Conservation (phyloP, 75 land plant genomes). For the Chamaecyparis obtusa region DNA sequence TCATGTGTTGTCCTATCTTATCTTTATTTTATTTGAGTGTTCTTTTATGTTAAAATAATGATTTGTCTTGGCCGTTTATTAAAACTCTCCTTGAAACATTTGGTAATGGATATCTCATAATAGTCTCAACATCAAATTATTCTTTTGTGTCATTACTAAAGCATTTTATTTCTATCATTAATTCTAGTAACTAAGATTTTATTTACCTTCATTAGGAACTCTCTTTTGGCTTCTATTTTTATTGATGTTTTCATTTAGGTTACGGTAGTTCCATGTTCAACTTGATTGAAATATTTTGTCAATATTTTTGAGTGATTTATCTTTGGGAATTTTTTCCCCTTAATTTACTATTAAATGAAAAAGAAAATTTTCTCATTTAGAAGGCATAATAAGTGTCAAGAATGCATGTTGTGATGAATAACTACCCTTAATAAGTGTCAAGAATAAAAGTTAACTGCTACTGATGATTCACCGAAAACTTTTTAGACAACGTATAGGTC, state of each 20-base stretch:
- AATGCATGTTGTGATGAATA: not conserved
- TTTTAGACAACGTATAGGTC: too few species aligned
- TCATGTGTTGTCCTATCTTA: not conserved
- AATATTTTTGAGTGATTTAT: not conserved
- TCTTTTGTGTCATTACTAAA: conserved; percentile 87
- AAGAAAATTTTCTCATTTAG: not conserved
- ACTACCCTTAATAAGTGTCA: too few species aligned
- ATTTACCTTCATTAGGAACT: not conserved
- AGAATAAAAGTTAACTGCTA: too few species aligned
- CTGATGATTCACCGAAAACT: too few species aligned
- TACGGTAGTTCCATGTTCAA: not conserved
- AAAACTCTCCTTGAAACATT: conserved; percentile 94
- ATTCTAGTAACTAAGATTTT: conserved; percentile 50
- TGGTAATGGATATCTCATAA: conserved; percentile 88
- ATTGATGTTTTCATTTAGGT: not conserved
- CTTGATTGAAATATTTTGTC: not conserved
- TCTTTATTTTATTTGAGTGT: conserved; percentile 1
- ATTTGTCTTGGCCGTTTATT: conserved; percentile 38
- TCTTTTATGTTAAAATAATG: not conserved
- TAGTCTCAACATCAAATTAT: conserved; percentile 90
- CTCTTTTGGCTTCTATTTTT: not conserved
- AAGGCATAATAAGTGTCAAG: not conserved
- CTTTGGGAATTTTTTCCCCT: not conserved
- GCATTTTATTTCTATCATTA: conserved; percentile 89
- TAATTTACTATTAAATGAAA: not conserved